phyloP scores from a whole-genome alignment of 768 basidiomycete genomes.

The Xerocomellus intermedius region DNA sequence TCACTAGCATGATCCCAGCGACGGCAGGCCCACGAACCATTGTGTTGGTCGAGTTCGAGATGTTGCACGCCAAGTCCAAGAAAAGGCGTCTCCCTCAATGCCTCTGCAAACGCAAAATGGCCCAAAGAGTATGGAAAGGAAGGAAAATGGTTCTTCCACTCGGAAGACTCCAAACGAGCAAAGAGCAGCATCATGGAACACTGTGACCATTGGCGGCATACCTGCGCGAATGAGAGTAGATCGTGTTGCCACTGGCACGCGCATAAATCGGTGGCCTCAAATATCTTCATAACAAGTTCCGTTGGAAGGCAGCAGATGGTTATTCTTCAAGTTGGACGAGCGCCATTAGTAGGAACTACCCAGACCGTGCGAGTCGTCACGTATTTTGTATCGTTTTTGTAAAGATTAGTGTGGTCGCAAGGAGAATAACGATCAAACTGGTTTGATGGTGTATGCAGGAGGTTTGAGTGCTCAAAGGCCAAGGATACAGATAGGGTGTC shows the following conservation, averaged over 20 bases:
- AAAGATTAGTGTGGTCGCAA: no score
- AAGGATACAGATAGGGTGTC: no score
- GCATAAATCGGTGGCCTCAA: neutral
- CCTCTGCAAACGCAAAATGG: neutral
- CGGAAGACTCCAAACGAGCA: neutral
- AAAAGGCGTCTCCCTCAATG: neutral
- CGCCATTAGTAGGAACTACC: neutral
- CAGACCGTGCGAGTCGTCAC: neutral
- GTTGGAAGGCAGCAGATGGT: neutral
- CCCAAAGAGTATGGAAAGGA: neutral
- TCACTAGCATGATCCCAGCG: neutral
- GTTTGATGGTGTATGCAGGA: no score
- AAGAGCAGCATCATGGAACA: neutral
- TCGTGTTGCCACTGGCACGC: neutral
- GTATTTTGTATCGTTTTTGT: no score
- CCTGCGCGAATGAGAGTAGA: constrained; percentile 7
- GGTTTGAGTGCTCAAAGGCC: no score
- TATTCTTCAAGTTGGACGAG: neutral
- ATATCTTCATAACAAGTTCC: constrained; percentile 3
- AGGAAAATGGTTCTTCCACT: neutral
- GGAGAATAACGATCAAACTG: no score
- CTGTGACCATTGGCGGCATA: constrained; percentile 5
- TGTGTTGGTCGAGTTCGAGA: neutral
- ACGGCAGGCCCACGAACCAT: neutral
- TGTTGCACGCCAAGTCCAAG: neutral